Evolutionary conservation across 257 asterid genomes (phyloP).

Genomic region (Solanum sitiens): DNA sequence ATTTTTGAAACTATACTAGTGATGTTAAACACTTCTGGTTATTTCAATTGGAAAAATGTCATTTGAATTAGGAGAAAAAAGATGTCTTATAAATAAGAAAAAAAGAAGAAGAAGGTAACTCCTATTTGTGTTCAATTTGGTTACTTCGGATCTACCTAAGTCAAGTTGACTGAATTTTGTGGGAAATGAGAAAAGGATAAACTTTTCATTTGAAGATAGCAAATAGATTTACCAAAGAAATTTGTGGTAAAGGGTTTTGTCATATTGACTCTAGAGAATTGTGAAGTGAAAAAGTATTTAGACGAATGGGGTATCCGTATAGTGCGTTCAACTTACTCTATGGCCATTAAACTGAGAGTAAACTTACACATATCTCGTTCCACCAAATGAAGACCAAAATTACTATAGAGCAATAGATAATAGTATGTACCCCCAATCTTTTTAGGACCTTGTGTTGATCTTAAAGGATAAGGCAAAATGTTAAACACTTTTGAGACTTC

Average conservation of each 20-base stretch:
- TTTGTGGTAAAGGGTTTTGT: background rate
- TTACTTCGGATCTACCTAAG: background rate
- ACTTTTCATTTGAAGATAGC: background rate
- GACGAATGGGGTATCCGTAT: background rate
- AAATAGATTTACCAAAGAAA: background rate
- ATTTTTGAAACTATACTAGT: background rate
- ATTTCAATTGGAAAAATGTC: background rate
- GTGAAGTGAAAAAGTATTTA: background rate
- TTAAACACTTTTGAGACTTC: background rate
- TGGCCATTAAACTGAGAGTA: background rate
- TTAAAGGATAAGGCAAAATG: background rate
- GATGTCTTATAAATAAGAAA: background rate
- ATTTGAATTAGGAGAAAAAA: background rate
- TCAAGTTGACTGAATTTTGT: background rate
- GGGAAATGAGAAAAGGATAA: background rate
- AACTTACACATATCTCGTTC: background rate
- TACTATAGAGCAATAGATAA: background rate
- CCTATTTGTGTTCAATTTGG: background rate
- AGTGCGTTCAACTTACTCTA: background rate
- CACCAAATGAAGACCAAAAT: background rate
- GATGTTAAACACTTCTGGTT: background rate
- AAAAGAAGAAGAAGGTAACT: too few relatives aligned
- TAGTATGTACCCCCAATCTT: background rate
- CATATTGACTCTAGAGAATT: background rate
- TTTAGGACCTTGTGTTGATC: background rate